Base-by-base conservation (phyloP, 106 monocot genomes). In the Allium sativum region DNA sequence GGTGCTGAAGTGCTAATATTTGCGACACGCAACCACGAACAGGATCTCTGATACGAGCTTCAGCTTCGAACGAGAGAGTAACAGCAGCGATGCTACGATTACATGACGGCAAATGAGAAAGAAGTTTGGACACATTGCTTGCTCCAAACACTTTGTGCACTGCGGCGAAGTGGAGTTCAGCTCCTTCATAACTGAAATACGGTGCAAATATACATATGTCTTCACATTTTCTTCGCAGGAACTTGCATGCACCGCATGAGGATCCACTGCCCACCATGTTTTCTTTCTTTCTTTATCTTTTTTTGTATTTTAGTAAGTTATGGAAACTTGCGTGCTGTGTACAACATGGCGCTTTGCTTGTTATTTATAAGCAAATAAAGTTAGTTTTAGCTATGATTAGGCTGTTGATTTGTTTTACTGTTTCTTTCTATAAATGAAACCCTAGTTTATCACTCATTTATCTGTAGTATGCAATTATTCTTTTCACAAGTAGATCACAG, bases 241-340 rank as follows among this genome's bases (percentile, higher is more conserved):
- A 70, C 48, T 70, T 70, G 52, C 70, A 70, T 51, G 70, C 70
- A 5, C 70, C 70, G 42, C 70, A 70, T 47, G 70, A 70, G 2
- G 70, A 68, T 56, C 53, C 56, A 10, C 55, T 21, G 18, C 68
- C 46, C 13, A 56, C 56, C 55, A 54, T 44, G 42, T 42, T 44
- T 55, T 19, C n/a, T n/a, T n/a, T n/a, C n/a, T n/a, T n/a, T n/a
- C n/a, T n/a, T n/a, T n/a, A n/a, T n/a, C n/a, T n/a, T 52, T 31
- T 44, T 11, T 64, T 52, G 45, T 10, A 0, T 13, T 62, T 3
- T 10, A n/a, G 16, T 21, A 0, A 10, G 1, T 21, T 18, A 5
- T 56, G 56, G 21, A 18, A 17, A 19, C 3, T 15, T 15, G 20
- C 19, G 56, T 56, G 21, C 56, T 31, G 18, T 61, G 12, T 22